Evolutionary conservation across 2,329 filamentous ascomycete species (phyloP).

Genomic region (Alternaria ventricosa): DNA sequence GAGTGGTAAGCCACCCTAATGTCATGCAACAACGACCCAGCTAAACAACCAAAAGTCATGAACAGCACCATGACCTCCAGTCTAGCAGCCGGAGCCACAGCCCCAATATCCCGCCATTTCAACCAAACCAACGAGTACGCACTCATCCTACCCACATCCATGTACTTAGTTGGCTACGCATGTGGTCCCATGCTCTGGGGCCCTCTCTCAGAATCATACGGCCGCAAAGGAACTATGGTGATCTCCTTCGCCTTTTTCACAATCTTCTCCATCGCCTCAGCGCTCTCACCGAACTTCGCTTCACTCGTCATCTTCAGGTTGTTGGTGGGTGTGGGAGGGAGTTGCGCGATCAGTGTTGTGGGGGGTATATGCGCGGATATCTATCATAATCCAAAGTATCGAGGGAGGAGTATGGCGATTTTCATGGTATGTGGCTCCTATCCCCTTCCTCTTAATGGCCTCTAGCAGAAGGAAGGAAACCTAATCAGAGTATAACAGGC

Average conservation of each 20-base stretch:
- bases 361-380: conserved; percentile 70
- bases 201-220: conserved; percentile 54
- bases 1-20: conserved; percentile 54
- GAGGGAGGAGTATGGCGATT: conserved; percentile 40
- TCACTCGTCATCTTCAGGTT: conserved; percentile 54
- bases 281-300: conserved; percentile 53
- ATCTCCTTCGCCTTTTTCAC: conserved; percentile 57
- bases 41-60: conserved; percentile 46
- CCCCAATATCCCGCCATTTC: conserved; percentile 65
- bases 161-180: conserved; percentile 58
- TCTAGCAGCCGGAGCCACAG: conserved; percentile 68
- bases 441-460: not conserved
- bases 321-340: conserved; percentile 53
- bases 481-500: conserved; percentile 53
- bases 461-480: not conserved
- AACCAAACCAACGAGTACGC: conserved; percentile 55
- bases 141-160: conserved; percentile 57
- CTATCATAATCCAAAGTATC: conserved; percentile 60
- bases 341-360: conserved; percentile 64
- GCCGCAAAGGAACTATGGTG: conserved; percentile 57
- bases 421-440: conserved; percentile 33
- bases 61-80: conserved; percentile 71
- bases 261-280: conserved; percentile 54
- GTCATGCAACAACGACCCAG: not conserved
- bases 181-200: conserved; percentile 54